Evolutionary conservation across 139 green algal genomes (phyloP), one percentile per base, ranked within the genome.

Genomic region (Trebouxia sp.): DNA sequence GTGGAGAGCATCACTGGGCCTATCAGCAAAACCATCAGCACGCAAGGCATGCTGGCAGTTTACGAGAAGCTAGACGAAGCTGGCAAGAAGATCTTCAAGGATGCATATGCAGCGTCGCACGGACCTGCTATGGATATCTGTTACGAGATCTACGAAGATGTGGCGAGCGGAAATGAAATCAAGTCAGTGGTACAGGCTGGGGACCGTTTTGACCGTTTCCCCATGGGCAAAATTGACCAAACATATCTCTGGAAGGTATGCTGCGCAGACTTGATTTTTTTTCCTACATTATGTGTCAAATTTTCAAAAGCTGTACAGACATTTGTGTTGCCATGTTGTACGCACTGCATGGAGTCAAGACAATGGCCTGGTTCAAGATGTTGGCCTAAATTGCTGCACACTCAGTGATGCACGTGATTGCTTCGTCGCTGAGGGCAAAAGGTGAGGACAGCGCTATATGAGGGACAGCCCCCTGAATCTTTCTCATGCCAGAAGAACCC

Each of bases 221-320:
- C 97, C 76, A 99, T 99, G 97, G 95, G 94, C 87, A 99, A 98
- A 88, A 99, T 99, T 70, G 97, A 99, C 87, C 80, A 90, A 81
- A 99, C 97, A 1, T 90, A 95, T 87, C 99, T 99, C 94, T 99
- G 97, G 97, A 91, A 98, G 89, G 94, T 98, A 39, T 17, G n/a
- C 28, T 37, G 56, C 56, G 26, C 26, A 12, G 22, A 14, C 47
- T 17, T 53, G 47, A n/a, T n/a, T n/a, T n/a, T n/a, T n/a, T n/a
- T n/a, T n/a, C n/a, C n/a, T n/a, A n/a, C n/a, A n/a, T n/a, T n/a
- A n/a, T n/a, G n/a, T n/a, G n/a, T n/a, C n/a, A n/a, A n/a, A n/a
- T n/a, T n/a, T n/a, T n/a, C n/a, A n/a, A n/a, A n/a, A n/a, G n/a
- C n/a, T n/a, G n/a, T n/a, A n/a, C n/a, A n/a, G n/a, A n/a, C n/a